Base-by-base conservation (phyloP, 352 stramenopile genomes). In the Bremia lactucae region DNA sequence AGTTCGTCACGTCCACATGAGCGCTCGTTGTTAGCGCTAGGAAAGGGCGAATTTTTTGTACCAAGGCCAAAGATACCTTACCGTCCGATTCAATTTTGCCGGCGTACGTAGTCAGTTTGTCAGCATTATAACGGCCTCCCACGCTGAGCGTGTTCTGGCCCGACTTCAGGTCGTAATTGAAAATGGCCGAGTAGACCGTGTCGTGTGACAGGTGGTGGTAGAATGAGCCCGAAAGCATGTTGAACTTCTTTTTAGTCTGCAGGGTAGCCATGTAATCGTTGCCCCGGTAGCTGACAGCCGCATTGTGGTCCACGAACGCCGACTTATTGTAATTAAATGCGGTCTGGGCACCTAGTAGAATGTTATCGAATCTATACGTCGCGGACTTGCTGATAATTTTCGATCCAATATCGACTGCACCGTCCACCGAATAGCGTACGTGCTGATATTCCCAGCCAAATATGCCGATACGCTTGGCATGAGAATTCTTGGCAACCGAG, bases 1-100 rank as follows among this genome's bases (percentile, higher is more conserved):
- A 87, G 68, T 89, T 83, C 73, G 87, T 89, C 63, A 72, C 76
- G 41, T 89, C 76, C 23, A 89, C 72, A 57, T 87, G 72, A 48
- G 82, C 74, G 50, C 71, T 84, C 42, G 72, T 83, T 39, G 72
- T 86, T 26, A 89, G 61, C 37, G 71, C 72, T 19, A 87, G 59
- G 59, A 66, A 84, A 36, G 73, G 73, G 41, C 68, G 72, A 46
- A 89, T 64, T 64, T 81, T 87, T 56, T 87, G 73, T 54, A 89
- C 80, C 46, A 64, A 80, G 6, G 67, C 68, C 24, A 89, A 52
- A 53, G 76, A 84, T 14, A 87, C 59, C 49, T 85, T 83, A 36
- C 77, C 74, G 40, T 90, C 71, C 57, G 74, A 87, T 59, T 90
- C 59, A 46, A 90, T 75, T 69, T 90, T 90, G 46, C 72, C 77